Base-by-base conservation (phyloP, 2,329 filamentous ascomycete genomes). In the Lachnellula hyalina region DNA sequence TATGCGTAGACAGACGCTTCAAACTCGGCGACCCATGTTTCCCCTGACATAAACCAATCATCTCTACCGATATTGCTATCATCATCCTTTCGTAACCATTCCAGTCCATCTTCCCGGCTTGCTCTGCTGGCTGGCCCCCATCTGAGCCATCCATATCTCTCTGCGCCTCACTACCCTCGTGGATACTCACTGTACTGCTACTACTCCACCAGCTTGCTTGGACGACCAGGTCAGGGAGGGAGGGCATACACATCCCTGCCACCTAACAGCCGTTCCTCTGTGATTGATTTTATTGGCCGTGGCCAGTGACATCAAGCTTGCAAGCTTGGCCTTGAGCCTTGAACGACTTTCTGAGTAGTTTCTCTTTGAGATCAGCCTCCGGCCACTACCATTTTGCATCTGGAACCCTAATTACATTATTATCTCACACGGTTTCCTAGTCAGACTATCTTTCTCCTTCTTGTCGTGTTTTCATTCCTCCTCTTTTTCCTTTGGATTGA, bases 281-380 rank as follows among this genome's bases (percentile, higher is more conserved):
- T 38, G 19, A 32, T 32, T 34, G n/a, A 32, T 12, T 11, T 48
- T 54, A 55, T 55, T 57, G 45, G 47, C 46, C 48, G 28, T 57
- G 61, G 62, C 58, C 65, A 64, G 63, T 68, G 66, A 68, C 64
- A 66, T 68, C 63, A 67, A 62, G 60, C 60, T 21, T 9, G 28
- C 28, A 32, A 32, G 28, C 28, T 32, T 9, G 28, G 28, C 28
- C 28, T 32, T 32, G 59, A 62, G 53, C 55, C 56, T 55, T 58
- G 60, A 57, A 58, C 56, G 55, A 60, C 56, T 23, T 44, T 21
- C 8, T 44, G 15, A 17, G 36, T n/a, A 23, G 28, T 32, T 21
- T 23, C 66, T 62, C 60, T 63, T 64, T 63, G 63, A 64, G 63
- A 65, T 66, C 65, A 65, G 62, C 64, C 64, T 66, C 63, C 63